Base-by-base conservation (phyloP, 2,329 filamentous ascomycete genomes). In the Arachnopeziza araneosa region DNA sequence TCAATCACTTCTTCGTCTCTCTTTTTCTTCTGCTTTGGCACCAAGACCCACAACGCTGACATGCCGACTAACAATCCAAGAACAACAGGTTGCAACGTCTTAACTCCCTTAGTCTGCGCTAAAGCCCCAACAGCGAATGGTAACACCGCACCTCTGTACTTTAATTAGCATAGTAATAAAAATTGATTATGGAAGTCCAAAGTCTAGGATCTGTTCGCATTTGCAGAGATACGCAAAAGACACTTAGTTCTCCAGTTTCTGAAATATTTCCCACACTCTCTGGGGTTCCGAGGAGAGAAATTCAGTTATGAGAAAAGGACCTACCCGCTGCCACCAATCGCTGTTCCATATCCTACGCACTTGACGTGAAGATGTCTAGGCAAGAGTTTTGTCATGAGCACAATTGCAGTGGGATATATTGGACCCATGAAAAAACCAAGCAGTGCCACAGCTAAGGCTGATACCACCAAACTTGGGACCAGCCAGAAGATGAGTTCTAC, bases 351-450 rank as follows among this genome's bases (percentile, higher is more conserved):
- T 0, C 91, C 90, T 63, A 96, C 90, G 0, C 87, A 85, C n/a
- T 83, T 84, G 50, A 95, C 88, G 68, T 96, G 91, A 24, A 91
- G 77, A 61, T 90, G 81, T 49, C 78, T 79, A 0, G 90, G 90
- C 1, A 96, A 77, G 3, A 95, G 77, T 67, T 90, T 92, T 0
- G 89, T 91, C 4, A 86, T 84, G 0, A 84, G 84, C 0, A 93
- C 85, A 10, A 95, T 81, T 0, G 84, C 88, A 1, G 86, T 88
- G 0, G 90, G 90, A 70, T 93, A 95, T 22, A 95, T 74, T 0
- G 91, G 90, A 0, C 90, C 91, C 0, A 93, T 79, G 68, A 93
- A 91, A 78, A 93, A 90, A 0, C 91, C 91, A 60, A 91, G 80
- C 0, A 93, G 74, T 0, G 83, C 79, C 23, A 92, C 87, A 24